phyloP scores from a whole-genome alignment of 306 rosid genomes.

The Acacia acuminata region DNA sequence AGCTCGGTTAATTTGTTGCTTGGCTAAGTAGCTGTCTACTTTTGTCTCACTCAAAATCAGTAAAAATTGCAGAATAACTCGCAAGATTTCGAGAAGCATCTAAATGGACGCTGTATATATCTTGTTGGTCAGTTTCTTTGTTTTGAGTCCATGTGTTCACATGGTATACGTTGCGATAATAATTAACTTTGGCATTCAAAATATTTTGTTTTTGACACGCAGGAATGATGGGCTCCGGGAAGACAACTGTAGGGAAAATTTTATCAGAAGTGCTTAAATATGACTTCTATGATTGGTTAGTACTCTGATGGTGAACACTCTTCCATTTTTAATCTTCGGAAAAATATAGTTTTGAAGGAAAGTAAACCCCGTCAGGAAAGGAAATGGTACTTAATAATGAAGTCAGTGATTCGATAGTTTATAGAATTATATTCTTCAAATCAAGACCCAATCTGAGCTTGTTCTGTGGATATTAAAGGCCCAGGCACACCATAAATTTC shows the following conservation, averaged over 20 bases:
- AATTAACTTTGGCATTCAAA: conserved; percentile 25
- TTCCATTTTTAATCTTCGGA: neutral
- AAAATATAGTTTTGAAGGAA: neutral
- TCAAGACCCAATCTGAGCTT: conserved; percentile 17
- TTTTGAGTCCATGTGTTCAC: conserved; percentile 30
- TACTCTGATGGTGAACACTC: conserved; percentile 29
- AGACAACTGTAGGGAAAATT: conserved; percentile 83
- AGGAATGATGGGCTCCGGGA: conserved; percentile 99
- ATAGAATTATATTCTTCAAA: neutral
- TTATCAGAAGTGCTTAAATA: conserved; percentile 65
- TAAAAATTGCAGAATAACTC: conserved; percentile 67
- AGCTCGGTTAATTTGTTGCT: conserved; percentile 21
- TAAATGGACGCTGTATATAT: conserved; percentile 80
- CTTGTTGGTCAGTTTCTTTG: conserved; percentile 77
- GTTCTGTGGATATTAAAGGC: conserved; percentile 2
- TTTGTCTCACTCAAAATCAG: conserved; percentile 49
- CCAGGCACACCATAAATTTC: neutral
- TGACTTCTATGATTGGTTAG: conserved; percentile 70
- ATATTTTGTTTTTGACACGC: conserved; percentile 33
- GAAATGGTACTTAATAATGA: neutral
- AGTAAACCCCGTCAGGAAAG: neutral
- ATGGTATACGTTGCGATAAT: neutral
- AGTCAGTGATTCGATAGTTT: neutral
- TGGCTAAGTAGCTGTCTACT: conserved; percentile 11
- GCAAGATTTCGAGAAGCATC: conserved; percentile 59